These are phyloP conservation scores for Dipteronia dyeriana DNA, from an alignment of 345 rosid species.

Conservation along the genomic window DNA sequence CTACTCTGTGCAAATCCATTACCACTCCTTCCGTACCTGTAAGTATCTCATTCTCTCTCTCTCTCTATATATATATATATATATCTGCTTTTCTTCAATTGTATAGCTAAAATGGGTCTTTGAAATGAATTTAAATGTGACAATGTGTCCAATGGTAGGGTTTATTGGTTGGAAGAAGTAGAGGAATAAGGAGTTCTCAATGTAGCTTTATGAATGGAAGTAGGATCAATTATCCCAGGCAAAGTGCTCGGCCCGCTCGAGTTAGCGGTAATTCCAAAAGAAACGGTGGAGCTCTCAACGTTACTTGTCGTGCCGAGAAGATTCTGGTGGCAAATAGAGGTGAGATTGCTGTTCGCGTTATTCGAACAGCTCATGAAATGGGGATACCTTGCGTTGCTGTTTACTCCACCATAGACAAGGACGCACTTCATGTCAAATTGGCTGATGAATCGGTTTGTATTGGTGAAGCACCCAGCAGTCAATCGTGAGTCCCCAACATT, in stretches of 20 bases:
- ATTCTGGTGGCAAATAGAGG: conserved; percentile 95
- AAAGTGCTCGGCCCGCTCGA: conserved; percentile 37
- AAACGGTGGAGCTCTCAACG: conserved; percentile 55
- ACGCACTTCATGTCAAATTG: conserved; percentile 92
- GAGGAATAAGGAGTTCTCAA: conserved; percentile 56
- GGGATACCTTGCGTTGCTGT: conserved; percentile 99
- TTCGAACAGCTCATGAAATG: conserved; percentile 94
- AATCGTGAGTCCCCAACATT: conserved; percentile 62
- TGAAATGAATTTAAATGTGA: no score
- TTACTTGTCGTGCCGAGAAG: conserved; percentile 66
- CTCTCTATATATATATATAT: not conserved
- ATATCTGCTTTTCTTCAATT: not conserved
- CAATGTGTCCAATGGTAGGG: conserved; percentile 37
- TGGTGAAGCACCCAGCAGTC: conserved; percentile 98
- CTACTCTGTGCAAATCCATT: conserved; percentile 60
- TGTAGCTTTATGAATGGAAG: conserved; percentile 64
- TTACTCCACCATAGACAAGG: conserved; percentile 93
- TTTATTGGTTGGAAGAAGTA: conserved; percentile 43
- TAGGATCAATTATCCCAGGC: conserved; percentile 54
- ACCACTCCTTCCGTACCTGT: conserved; percentile 67
- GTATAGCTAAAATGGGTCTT: no score
- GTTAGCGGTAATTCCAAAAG: conserved; percentile 39
- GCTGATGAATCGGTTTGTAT: conserved; percentile 97
- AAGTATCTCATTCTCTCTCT: conserved; percentile 22
- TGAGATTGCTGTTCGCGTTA: conserved; percentile 94